These are phyloP conservation scores for Aspergillus ostianus DNA, from an alignment of 495 filamentous ascomycete species.

Conservation along the genomic window DNA sequence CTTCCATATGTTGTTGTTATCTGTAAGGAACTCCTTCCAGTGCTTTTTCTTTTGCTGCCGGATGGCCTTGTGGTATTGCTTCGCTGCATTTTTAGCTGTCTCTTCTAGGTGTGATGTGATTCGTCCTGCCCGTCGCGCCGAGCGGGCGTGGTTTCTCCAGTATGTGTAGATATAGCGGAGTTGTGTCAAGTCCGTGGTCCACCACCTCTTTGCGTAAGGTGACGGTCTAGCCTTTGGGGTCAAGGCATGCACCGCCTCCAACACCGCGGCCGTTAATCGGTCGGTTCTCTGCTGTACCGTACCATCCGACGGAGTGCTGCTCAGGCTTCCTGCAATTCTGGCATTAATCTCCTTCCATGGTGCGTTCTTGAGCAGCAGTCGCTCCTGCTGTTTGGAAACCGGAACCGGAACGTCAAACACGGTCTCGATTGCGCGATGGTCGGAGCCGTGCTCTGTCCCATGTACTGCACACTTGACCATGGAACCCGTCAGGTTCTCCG, in stretches of 20 bases:
- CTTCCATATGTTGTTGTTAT: constrained; percentile 28
- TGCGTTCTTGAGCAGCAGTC: constrained; percentile 31
- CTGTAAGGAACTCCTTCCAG: constrained; percentile 26
- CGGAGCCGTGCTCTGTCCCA: constrained; percentile 32
- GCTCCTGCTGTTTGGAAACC: constrained; percentile 14
- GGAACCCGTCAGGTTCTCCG: no score
- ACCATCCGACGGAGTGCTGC: no score
- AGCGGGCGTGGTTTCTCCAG: constrained; percentile 1
- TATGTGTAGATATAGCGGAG: neutral
- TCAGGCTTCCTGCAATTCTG: constrained; percentile 18
- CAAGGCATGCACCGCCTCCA: neutral
- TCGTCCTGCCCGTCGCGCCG: neutral
- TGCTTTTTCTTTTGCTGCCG: constrained; percentile 27
- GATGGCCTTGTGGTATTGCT: constrained; percentile 25
- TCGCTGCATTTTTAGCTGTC: constrained; percentile 17
- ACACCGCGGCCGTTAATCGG: constrained; percentile 15
- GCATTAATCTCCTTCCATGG: constrained; percentile 29
- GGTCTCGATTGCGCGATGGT: constrained; percentile 32
- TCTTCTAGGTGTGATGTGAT: constrained; percentile 17
- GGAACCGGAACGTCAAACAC: constrained; percentile 22
- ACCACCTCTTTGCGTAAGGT: constrained; percentile 11
- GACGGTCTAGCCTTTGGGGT: neutral
- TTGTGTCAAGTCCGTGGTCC: constrained; percentile 14
- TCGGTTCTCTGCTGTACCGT: constrained; percentile 24
- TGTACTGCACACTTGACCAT: constrained; percentile 24